Percentiles rank a stretch among this genome's conserved stretches.
phyloP scores from a whole-genome alignment of 2,329 filamentous ascomycete species.

The Apiospora malaysiana region DNA sequence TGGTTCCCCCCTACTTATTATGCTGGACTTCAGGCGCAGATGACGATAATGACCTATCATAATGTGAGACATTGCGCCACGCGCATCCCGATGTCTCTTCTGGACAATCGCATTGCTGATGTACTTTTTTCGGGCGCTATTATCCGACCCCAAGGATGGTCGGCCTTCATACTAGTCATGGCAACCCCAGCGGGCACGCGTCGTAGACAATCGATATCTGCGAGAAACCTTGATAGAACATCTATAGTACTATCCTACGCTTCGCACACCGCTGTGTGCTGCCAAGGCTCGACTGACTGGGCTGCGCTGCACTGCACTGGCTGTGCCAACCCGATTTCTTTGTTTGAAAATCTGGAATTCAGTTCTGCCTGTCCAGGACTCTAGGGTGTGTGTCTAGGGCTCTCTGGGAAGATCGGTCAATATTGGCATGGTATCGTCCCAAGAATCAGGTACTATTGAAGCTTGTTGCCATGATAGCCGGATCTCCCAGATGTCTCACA shows the following conservation, averaged over 20 bases:
- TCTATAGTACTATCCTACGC: not conserved
- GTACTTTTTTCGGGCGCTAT: slow-evolving; percentile 11
- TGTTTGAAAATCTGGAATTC: slow-evolving; percentile 7
- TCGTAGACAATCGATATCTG: not conserved
- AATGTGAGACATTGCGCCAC: slow-evolving; percentile 21
- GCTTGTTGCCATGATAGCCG: slow-evolving; percentile 13
- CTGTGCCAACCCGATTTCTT: slow-evolving; percentile 11
- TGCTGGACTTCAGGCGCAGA: not conserved
- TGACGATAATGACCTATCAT: slow-evolving; percentile 16
- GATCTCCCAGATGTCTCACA: slow-evolving; percentile 23
- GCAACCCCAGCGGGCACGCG: not conserved
- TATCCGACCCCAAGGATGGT: slow-evolving; percentile 3
- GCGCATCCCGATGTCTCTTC: slow-evolving; percentile 11
- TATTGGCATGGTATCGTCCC: not conserved
- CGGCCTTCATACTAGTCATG: not conserved
- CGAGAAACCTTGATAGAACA: not conserved
- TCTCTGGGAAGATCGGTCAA: slow-evolving; percentile 4
- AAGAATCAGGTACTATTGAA: slow-evolving; percentile 18
- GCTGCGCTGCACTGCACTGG: slow-evolving; percentile 7
- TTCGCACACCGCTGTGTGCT: slow-evolving; percentile 18
- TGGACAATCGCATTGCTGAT: not conserved
- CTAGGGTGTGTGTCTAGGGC: slow-evolving; percentile 10
- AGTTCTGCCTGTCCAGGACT: not conserved
- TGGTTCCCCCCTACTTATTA: slow-evolving; percentile 2
- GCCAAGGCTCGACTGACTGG: slow-evolving; percentile 10